phyloP scores from a whole-genome alignment of 192 early-diverging fungal species.

The Paraglomus brasilianum region DNA sequence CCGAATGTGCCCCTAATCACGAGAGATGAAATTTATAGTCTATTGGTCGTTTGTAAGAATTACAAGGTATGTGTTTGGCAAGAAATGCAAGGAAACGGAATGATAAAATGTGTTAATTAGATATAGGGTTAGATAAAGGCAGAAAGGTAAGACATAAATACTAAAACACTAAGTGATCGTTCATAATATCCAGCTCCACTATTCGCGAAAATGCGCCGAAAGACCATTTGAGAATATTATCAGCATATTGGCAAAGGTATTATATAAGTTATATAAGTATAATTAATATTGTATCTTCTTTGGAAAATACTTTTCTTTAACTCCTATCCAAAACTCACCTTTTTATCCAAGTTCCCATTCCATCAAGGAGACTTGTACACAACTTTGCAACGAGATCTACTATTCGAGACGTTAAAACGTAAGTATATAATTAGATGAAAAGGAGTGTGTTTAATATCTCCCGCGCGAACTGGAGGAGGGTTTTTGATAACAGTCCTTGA shows the following conservation, averaged over 20 bases:
- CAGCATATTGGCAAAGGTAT: conserved; percentile 22
- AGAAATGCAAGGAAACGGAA: background rate
- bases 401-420: conserved; percentile 67
- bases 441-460: too few species aligned
- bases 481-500: too few species aligned
- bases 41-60: conserved; percentile 68
- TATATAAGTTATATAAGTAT: too few species aligned
- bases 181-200: conserved; percentile 54
- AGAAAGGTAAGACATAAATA: background rate
- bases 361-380: conserved; percentile 58
- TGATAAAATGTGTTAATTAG: background rate
- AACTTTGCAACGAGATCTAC: conserved; percentile 69
- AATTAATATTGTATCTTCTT: too few species aligned
- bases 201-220: conserved; percentile 70
- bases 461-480: too few species aligned
- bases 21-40: conserved; percentile 70
- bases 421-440: background rate
- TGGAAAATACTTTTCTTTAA: background rate
- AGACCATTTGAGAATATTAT: conserved; percentile 74
- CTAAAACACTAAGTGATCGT: background rate
- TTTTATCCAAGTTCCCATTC: conserved; percentile 74
- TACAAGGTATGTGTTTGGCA: conserved; percentile 55
- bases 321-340: conserved; percentile 54
- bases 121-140: background rate
- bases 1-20: conserved; percentile 48